Conservation (phyloP, 1,139 yeast genomes). For the Diutina neorugosa region DNA sequence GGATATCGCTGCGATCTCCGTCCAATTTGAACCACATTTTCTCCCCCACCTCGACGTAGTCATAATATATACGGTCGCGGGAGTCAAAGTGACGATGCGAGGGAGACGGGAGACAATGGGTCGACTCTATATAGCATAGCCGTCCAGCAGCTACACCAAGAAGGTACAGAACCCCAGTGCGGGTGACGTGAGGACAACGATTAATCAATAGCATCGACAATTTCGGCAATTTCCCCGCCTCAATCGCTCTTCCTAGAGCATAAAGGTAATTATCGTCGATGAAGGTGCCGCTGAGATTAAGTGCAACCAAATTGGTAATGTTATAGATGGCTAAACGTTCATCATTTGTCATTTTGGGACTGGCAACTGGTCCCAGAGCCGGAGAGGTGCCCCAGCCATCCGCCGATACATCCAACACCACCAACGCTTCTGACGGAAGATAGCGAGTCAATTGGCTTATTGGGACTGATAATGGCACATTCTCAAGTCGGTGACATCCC, state of each 20-base stretch:
- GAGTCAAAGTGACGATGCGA: background rate
- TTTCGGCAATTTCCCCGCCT: background rate
- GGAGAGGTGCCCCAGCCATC: background rate
- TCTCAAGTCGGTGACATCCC: background rate
- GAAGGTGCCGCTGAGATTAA: background rate
- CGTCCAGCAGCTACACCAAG: background rate
- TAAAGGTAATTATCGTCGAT: background rate
- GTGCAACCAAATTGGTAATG: background rate
- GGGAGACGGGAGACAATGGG: background rate
- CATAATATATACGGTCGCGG: background rate
- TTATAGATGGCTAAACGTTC: background rate
- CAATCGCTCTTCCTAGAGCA: background rate
- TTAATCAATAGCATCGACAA: background rate
- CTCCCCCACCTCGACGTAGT: background rate
- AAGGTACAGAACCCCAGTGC: background rate
- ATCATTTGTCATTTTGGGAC: background rate
- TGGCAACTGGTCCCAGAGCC: background rate
- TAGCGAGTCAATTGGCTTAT: background rate
- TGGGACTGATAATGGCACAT: background rate
- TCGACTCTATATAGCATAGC: background rate
- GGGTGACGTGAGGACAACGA: background rate
- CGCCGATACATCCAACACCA: background rate
- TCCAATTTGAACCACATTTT: conserved; percentile 2
- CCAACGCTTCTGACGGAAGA: background rate
- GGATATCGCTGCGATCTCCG: background rate